A percentile compares a stretch with the other conserved stretches of the same genome.
Evolutionary conservation across 192 early-diverging fungal species (phyloP).

Genomic region (Rhizophlyctis rosea): DNA sequence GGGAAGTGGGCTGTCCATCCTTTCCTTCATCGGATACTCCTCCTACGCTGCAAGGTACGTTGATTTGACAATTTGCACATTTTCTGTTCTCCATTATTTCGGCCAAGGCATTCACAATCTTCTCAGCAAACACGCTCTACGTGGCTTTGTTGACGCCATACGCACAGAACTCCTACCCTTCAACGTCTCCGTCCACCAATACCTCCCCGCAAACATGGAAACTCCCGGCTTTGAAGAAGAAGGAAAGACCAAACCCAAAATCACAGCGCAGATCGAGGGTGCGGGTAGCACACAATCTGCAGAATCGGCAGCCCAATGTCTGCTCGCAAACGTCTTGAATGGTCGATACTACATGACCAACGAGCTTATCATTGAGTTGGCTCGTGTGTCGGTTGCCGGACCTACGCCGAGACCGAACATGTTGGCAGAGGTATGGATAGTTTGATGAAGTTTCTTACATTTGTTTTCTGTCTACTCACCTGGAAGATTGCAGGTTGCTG

Average conservation of each 20-base stretch:
- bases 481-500: background rate
- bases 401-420: background rate
- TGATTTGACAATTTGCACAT: background rate
- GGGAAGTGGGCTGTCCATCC: constrained; percentile 23
- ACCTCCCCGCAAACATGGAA: constrained; percentile 42
- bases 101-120: background rate
- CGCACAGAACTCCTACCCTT: constrained; percentile 34
- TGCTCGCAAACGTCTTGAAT: constrained; percentile 30
- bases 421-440: background rate
- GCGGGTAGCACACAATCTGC: constrained; percentile 12
- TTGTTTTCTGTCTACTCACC: background rate
- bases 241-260: constrained; percentile 36
- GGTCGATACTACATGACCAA: constrained; percentile 28
- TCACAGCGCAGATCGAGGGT: constrained; percentile 39
- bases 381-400: background rate
- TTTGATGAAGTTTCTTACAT: background rate
- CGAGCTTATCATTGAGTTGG: constrained; percentile 34
- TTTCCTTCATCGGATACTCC: constrained; percentile 38
- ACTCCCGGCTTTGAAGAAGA: constrained; percentile 40
- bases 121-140: constrained; percentile 32
- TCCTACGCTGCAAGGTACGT: constrained; percentile 26
- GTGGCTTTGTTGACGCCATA: constrained; percentile 32
- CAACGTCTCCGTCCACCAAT: constrained; percentile 27
- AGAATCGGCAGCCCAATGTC: constrained; percentile 21
- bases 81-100: background rate